A percentile compares a stretch with the other conserved stretches of the same genome.
Conservation (phyloP, 306 rosid genomes). For the Vachellia collinsii region DNA sequence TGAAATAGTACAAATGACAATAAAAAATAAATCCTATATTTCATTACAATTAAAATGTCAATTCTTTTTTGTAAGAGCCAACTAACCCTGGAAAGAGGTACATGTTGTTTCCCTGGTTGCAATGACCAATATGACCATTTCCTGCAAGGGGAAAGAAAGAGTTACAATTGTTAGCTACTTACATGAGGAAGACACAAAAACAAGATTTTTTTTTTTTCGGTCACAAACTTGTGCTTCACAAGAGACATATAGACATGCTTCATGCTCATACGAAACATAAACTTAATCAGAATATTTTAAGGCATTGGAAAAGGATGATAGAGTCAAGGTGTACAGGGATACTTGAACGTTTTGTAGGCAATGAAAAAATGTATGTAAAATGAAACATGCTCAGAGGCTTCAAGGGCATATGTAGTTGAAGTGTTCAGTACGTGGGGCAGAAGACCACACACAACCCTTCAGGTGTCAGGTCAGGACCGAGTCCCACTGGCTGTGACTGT, state of each 20-base stretch:
- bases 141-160: constrained; percentile 52
- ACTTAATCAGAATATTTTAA: neutral
- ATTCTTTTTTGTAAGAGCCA: constrained; percentile 24
- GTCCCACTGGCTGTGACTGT: neutral
- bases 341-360: neutral
- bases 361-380: neutral
- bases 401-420: neutral
- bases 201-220: neutral
- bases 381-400: neutral
- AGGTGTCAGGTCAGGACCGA: neutral
- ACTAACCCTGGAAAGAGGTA: constrained; percentile 99
- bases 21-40: constrained; percentile 10
- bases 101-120: constrained; percentile 99
- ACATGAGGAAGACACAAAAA: constrained; percentile 3
- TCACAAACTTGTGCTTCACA: constrained; percentile 8
- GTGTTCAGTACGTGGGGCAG: neutral
- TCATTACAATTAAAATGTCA: constrained; percentile 6
- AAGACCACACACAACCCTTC: neutral
- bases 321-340: neutral
- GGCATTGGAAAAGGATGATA: neutral
- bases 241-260: neutral
- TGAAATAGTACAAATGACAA: constrained; percentile 46
- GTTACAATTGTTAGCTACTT: neutral
- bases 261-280: neutral
- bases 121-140: constrained; percentile 84